Evolutionary conservation across 1,284 basidiomycete genomes (phyloP).

Genomic region (Melanopsichium pennsylvanicum): DNA sequence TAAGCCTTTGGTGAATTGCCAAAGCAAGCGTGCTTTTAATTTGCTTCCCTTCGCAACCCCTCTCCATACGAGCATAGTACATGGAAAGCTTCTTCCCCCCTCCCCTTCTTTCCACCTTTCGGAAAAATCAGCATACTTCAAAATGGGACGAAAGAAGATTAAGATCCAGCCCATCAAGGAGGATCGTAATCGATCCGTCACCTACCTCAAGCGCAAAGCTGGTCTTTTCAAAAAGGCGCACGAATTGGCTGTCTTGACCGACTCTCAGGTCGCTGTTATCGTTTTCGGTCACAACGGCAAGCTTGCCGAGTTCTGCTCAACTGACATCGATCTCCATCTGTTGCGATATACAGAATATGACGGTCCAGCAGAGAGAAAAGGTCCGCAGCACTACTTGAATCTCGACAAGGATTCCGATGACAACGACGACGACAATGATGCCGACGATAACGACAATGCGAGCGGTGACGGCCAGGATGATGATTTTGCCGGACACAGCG

Average conservation of each 20-base stretch:
- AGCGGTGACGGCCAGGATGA: slow-evolving; percentile 12
- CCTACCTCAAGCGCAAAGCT: slow-evolving; percentile 89
- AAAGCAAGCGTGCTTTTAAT: too few relatives aligned
- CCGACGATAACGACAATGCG: slow-evolving; percentile 18
- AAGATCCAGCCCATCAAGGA: slow-evolving; percentile 86
- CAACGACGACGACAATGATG: slow-evolving; percentile 26
- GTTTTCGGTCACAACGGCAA: slow-evolving; percentile 71
- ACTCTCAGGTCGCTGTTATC: slow-evolving; percentile 76
- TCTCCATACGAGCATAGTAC: too few relatives aligned
- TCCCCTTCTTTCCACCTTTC: neutral
- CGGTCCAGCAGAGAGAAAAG: slow-evolving; percentile 38
- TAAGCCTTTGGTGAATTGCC: too few relatives aligned
- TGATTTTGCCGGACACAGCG: slow-evolving; percentile 1
- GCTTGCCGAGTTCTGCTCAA: slow-evolving; percentile 60
- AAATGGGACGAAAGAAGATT: slow-evolving; percentile 87
- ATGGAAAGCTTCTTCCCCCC: neutral
- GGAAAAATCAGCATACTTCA: neutral
- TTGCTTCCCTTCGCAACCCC: too few relatives aligned
- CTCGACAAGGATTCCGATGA: slow-evolving; percentile 43
- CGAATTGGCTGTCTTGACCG: slow-evolving; percentile 81
- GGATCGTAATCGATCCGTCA: slow-evolving; percentile 87
- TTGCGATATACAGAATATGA: slow-evolving; percentile 55
- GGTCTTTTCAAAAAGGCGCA: slow-evolving; percentile 90
- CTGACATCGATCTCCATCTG: slow-evolving; percentile 54
- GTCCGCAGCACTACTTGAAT: slow-evolving; percentile 38